A percentile compares a stretch with the other conserved stretches of the same genome.
phyloP scores from a whole-genome alignment of 495 filamentous ascomycete species.

The Aspergillus homomorphus region DNA sequence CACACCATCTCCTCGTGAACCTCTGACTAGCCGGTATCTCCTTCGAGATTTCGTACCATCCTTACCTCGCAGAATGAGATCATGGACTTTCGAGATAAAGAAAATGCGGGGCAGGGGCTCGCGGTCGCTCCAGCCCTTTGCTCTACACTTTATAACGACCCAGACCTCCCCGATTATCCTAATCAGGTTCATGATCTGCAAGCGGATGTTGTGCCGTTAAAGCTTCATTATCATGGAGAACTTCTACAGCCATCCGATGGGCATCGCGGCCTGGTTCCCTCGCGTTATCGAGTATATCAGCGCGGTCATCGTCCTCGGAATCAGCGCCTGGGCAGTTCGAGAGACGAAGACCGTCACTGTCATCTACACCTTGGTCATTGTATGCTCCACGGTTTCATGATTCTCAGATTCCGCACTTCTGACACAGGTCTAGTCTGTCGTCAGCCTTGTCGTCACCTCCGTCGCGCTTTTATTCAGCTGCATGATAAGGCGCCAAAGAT shows the following conservation, averaged over 20 bases:
- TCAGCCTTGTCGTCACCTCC: not conserved
- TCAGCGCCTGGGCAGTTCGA: not conserved
- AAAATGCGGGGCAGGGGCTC: not conserved
- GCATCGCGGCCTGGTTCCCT: not conserved
- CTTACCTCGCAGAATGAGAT: not conserved
- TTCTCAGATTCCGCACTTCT: not conserved
- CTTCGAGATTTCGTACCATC: not conserved
- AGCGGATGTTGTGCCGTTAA: too few relatives aligned
- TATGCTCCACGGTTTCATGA: not conserved
- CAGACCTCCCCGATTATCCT: too few relatives aligned
- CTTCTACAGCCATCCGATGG: not conserved
- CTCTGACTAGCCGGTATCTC: too few relatives aligned
- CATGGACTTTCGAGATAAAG: not conserved
- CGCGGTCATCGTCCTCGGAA: not conserved
- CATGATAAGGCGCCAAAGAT: not conserved
- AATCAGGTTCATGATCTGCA: too few relatives aligned
- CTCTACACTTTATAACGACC: not conserved
- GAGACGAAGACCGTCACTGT: not conserved
- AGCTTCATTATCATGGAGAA: not conserved
- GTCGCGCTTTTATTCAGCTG: not conserved
- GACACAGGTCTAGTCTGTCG: not conserved
- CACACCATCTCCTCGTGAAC: not conserved
- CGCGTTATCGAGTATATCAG: not conserved
- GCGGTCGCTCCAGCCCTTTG: too few relatives aligned
- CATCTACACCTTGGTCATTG: not conserved